Evolutionary conservation across 306 rosid species (phyloP).

Genomic region (Amphicarpaea edgeworthii): DNA sequence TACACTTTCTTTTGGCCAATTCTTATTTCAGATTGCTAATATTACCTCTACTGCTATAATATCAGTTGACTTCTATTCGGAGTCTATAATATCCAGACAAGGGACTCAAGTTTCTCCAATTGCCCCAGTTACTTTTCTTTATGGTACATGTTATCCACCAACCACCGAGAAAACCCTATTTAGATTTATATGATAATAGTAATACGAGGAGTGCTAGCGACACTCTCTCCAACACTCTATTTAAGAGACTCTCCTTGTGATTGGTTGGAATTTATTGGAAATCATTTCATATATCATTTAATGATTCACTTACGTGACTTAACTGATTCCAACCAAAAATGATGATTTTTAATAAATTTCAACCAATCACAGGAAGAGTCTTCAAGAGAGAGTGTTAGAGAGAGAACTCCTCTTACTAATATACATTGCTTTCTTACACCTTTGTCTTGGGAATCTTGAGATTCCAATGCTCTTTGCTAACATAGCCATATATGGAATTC

Average conservation of each 20-base stretch:
- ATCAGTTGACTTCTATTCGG: slow-evolving; percentile 65
- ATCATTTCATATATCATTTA: no score
- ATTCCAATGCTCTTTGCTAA: slow-evolving; percentile 35
- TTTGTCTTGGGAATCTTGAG: not conserved
- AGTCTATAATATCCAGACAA: slow-evolving; percentile 72
- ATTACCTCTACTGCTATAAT: slow-evolving; percentile 64
- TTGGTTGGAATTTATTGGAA: no score
- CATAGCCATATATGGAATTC: slow-evolving; percentile 44
- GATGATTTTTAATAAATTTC: no score
- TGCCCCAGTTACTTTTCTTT: slow-evolving; percentile 79
- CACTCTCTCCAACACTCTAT: no score
- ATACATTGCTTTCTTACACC: not conserved
- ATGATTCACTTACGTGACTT: no score
- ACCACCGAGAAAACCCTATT: slow-evolving; percentile 10
- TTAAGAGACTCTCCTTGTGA: no score
- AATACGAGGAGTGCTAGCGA: not conserved
- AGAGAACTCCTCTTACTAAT: no score
- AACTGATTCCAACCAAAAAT: no score
- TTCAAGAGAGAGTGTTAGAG: no score
- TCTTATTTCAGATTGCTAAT: slow-evolving; percentile 66
- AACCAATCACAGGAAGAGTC: no score
- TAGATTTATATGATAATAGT: slow-evolving; percentile 28
- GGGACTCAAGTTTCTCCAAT: slow-evolving; percentile 79
- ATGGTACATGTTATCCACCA: slow-evolving; percentile 59
- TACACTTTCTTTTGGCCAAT: slow-evolving; percentile 41